Evolutionary conservation across 345 rosid species (phyloP).

Genomic region (Salix viminalis): DNA sequence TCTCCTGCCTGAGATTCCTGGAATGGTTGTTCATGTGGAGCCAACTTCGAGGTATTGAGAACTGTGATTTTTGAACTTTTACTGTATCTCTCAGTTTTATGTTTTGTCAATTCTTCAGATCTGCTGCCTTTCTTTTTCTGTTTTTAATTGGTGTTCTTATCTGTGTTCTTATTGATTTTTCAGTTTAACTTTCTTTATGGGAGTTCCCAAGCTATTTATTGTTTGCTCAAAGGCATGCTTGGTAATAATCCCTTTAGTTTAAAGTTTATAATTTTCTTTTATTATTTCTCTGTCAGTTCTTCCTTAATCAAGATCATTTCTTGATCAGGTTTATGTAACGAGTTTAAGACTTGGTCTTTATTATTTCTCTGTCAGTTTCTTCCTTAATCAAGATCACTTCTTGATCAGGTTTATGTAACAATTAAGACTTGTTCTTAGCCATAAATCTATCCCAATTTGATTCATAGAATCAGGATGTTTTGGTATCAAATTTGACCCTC

Average conservation of each 20-base stretch:
- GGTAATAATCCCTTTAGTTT: neutral
- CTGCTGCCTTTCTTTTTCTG: neutral
- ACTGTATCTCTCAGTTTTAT: neutral
- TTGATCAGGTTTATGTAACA: neutral
- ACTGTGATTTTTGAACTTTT: neutral
- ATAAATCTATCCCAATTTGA: neutral
- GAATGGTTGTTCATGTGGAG: conserved; percentile 54
- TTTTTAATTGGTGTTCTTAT: conserved; percentile 4
- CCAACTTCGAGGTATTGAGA: conserved; percentile 59
- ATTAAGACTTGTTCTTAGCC: neutral
- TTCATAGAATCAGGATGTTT: neutral
- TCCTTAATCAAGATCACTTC: neutral
- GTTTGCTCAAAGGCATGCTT: neutral
- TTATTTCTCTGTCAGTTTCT: neutral
- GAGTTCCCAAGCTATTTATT: conserved; percentile 2
- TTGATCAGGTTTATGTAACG: neutral
- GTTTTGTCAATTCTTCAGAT: too few relatives aligned
- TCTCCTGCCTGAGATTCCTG: conserved; percentile 45
- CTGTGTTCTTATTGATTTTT: neutral
- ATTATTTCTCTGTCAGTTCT: neutral
- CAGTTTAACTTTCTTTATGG: conserved; percentile 9
- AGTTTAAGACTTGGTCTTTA: too few relatives aligned
- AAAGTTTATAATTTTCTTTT: neutral
- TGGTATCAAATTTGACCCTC: neutral
- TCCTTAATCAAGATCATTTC: neutral